Evolutionary conservation across 306 rosid genomes (phyloP), one percentile per base, ranked within the genome.

Genomic region (Sophora flavescens): DNA sequence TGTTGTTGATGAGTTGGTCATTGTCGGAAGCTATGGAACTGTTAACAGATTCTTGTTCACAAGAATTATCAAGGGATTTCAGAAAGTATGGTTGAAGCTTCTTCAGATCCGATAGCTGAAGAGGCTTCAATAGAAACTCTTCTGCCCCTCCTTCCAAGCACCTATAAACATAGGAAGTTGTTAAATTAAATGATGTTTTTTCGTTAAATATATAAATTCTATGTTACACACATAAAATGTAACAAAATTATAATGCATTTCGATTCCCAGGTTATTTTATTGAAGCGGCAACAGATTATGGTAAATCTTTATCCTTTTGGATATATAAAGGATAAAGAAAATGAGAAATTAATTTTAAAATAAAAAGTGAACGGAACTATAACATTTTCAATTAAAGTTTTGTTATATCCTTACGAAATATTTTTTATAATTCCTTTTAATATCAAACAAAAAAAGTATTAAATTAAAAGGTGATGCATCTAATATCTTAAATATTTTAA

Each of bases 121-220:
- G 86, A 70, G 98, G 98, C 81, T 95, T 95, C 85, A 95, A 42
- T 39, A 95, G 96, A 74, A 95, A 95, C 76, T 95, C 95, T 57
- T 92, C 97, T 5, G 97, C 98, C 9, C 98, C 98, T 87, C 54
- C 98, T 76, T 92, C 96, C 79, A 95, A 71, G 81, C 98, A 95
- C 97, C 98, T 95, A 79, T 75, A 13, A 51, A 12, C 18, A 73
- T 61, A 73, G 30, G 0, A 80, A 73, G 3, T 9, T 54, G 6
- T 72, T 41, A 79, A 79, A 17, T 4, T 36, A 3, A 64, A 16
- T 35, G 26, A 14, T 32, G 33, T 13, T n/a, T n/a, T n/a, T n/a
- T n/a, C n/a, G n/a, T n/a, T n/a, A n/a, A n/a, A n/a, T n/a, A n/a
- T n/a, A n/a, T n/a, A n/a, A n/a, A n/a, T n/a, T n/a, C n/a, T n/a